phyloP scores from a whole-genome alignment of 164 flowering plant genomes.

The Vitis amurensis region DNA sequence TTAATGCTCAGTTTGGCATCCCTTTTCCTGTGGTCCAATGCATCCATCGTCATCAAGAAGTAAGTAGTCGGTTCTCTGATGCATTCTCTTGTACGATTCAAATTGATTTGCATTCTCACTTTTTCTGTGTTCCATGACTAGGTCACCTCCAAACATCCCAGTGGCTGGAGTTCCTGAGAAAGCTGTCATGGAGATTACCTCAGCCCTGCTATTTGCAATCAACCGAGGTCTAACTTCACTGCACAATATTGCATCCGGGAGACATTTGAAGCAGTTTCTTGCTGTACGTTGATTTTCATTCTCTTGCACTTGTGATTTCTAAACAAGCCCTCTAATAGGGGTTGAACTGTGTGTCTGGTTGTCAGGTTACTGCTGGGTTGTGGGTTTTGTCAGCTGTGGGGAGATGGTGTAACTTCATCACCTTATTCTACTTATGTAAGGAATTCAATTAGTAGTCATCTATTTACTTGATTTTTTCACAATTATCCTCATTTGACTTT shows the following conservation, averaged over 20 bases:
- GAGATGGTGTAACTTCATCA: constrained; percentile 36
- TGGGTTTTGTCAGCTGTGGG: constrained; percentile 43
- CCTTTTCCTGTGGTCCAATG: constrained; percentile 64
- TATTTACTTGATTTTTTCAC: too few relatives aligned
- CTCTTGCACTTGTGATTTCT: too few relatives aligned
- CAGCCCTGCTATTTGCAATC: constrained; percentile 32
- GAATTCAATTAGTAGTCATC: neutral
- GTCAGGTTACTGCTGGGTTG: constrained; percentile 37
- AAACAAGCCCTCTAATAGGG: neutral
- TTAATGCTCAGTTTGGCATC: constrained; percentile 45
- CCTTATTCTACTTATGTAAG: constrained; percentile 43
- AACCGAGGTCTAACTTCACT: constrained; percentile 27
- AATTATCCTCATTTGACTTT: neutral
- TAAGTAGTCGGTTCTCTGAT: constrained; percentile 19
- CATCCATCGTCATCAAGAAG: constrained; percentile 53
- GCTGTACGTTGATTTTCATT: constrained; percentile 23
- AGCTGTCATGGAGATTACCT: constrained; percentile 33
- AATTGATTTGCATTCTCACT: neutral
- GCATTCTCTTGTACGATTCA: neutral
- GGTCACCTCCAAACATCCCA: constrained; percentile 59
- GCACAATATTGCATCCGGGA: constrained; percentile 40
- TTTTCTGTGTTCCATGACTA: constrained; percentile 8
- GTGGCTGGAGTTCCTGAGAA: constrained; percentile 44
- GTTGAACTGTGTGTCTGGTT: neutral
- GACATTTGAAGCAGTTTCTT: constrained; percentile 42